Conservation (phyloP, 108 stramenopile species). For the Cyclotella sp. region DNA sequence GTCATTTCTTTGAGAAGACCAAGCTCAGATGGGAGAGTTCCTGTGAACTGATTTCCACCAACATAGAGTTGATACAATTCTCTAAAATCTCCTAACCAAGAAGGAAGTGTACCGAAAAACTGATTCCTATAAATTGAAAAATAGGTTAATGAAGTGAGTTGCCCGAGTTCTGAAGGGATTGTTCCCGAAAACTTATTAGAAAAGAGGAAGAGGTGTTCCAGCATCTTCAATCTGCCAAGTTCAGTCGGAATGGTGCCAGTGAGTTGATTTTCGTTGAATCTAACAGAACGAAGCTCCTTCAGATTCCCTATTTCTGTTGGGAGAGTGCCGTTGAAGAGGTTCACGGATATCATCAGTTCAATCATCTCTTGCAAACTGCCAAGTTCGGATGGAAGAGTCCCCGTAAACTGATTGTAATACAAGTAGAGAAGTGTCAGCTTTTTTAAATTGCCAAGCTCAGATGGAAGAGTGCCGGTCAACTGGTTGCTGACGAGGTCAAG, state of each 20-base stretch:
- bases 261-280: conserved; percentile 6
- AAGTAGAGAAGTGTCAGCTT: background rate
- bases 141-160: conserved; percentile 34
- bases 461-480: background rate
- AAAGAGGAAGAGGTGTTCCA: background rate
- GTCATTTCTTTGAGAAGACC: background rate
- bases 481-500: background rate
- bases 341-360: background rate
- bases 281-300: background rate
- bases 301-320: conserved; percentile 23
- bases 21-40: conserved; percentile 1
- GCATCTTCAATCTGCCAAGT: conserved; percentile 38
- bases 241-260: conserved; percentile 31
- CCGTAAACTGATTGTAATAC: background rate
- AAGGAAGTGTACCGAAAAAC: conserved; percentile 16
- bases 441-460: background rate
- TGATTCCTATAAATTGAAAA: conserved; percentile 8
- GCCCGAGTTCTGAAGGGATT: conserved; percentile 37
- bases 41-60: background rate
- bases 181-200: conserved; percentile 48
- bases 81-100: background rate
- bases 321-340: too few species aligned
- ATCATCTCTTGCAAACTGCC: background rate
- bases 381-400: background rate
- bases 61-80: background rate